Percentiles rank a stretch among this genome's conserved stretches.
phyloP scores from a whole-genome alignment of 2,329 filamentous ascomycete genomes.

The Sclerotinia borealis region DNA sequence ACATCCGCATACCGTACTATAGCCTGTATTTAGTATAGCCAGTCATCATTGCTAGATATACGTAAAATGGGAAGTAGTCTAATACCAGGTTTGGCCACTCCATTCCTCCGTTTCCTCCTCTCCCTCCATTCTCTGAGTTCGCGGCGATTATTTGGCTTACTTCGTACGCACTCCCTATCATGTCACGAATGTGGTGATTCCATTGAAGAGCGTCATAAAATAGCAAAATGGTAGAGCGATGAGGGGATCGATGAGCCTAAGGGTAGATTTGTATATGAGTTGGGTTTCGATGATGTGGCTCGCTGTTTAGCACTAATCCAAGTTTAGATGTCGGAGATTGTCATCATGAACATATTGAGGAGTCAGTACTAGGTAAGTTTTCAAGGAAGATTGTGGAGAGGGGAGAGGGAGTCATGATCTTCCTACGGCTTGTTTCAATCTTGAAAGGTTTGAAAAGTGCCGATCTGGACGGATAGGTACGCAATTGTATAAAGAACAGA shows the following conservation, averaged over 20 bases:
- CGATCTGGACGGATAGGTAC: conserved; percentile 57
- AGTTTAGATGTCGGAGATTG: conserved; percentile 29
- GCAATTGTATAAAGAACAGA: conserved; percentile 55
- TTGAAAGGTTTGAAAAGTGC: conserved; percentile 57
- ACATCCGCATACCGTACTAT: conserved; percentile 47
- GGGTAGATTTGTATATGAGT: conserved; percentile 61
- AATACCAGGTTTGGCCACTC: conserved; percentile 61
- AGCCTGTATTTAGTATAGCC: conserved; percentile 49
- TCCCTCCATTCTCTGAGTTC: conserved; percentile 11
- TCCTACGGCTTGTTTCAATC: conserved; percentile 47
- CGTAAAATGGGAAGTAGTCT: conserved; percentile 55
- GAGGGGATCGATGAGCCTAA: conserved; percentile 65
- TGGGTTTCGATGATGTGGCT: conserved; percentile 54
- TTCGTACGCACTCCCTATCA: conserved; percentile 26
- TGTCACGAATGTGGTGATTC: conserved; percentile 40
- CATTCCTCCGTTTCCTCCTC: conserved; percentile 42
- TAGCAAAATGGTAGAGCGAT: conserved; percentile 63
- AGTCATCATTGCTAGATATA: conserved; percentile 54
- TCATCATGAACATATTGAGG: conserved; percentile 51
- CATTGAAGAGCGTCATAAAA: conserved; percentile 75
- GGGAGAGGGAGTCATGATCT: background rate
- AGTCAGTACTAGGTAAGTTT: background rate
- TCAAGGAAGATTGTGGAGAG: no score
- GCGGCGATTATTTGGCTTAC: background rate
- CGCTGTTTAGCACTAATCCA: conserved; percentile 51